Evolutionary conservation across 2,329 filamentous ascomycete genomes (phyloP).

Genomic region (Venturia effusa): DNA sequence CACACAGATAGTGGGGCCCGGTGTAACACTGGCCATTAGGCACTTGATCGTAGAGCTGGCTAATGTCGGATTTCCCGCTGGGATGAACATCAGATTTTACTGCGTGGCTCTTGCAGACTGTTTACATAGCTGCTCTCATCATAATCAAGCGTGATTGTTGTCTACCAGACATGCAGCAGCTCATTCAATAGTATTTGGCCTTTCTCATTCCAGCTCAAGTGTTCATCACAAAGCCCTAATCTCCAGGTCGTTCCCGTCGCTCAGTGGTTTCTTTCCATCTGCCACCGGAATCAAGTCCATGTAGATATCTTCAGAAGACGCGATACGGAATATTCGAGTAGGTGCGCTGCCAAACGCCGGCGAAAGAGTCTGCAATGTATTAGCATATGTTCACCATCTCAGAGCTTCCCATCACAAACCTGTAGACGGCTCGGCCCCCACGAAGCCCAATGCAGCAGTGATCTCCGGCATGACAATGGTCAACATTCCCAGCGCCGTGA

Average conservation of each 20-base stretch:
- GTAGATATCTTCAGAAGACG: not conserved
- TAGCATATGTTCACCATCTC: not conserved
- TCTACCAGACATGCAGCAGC: not conserved
- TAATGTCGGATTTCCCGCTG: not conserved
- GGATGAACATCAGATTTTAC: not conserved
- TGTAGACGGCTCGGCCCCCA: not conserved
- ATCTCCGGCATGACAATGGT: not conserved
- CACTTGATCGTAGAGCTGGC: not conserved
- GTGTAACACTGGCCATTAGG: not conserved
- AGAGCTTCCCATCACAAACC: not conserved
- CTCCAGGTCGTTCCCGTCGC: not conserved
- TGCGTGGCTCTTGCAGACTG: not conserved
- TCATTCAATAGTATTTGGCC: not conserved
- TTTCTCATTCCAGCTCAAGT: not conserved
- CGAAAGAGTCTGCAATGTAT: not conserved
- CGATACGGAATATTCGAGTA: not conserved
- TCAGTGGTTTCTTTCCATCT: not conserved
- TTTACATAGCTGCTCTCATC: not conserved
- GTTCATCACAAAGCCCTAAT: too few relatives aligned
- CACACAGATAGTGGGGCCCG: not conserved
- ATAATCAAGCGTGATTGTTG: not conserved
- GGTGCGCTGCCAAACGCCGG: not conserved
- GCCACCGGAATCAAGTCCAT: not conserved
- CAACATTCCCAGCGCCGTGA: not conserved
- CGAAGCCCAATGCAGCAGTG: not conserved